phyloP scores from a whole-genome alignment of 805 yeast species.

The Debaryomyces hansenii region DNA sequence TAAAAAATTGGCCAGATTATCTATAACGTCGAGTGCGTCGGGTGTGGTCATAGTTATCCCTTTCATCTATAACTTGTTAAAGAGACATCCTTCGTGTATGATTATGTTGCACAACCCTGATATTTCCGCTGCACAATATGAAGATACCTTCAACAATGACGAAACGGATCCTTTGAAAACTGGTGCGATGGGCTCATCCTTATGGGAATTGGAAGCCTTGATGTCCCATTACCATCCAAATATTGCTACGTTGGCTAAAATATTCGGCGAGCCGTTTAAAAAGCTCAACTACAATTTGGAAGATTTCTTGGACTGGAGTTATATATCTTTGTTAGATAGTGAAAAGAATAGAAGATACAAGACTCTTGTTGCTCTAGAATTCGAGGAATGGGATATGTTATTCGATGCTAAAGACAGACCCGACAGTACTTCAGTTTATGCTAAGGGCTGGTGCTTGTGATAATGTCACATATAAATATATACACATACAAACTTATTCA shows the following conservation, averaged over 20 bases:
- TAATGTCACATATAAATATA: no score
- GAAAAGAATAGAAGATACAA: conserved; percentile 66
- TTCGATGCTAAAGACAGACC: conserved; percentile 20
- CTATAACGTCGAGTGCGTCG: conserved; percentile 79
- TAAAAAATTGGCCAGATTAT: conserved; percentile 73
- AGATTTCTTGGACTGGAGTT: conserved; percentile 92
- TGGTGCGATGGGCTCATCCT: conserved; percentile 76
- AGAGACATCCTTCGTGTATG: conserved; percentile 95
- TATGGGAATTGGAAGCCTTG: conserved; percentile 87
- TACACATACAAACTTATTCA: background rate
- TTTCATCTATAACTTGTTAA: conserved; percentile 84
- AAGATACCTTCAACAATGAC: conserved; percentile 65
- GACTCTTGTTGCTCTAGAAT: conserved; percentile 77
- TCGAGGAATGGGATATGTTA: conserved; percentile 49
- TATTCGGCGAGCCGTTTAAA: conserved; percentile 85
- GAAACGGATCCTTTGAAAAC: conserved; percentile 79
- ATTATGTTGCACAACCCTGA: conserved; percentile 66
- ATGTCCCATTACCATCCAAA: conserved; percentile 92
- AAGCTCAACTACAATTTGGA: conserved; percentile 87
- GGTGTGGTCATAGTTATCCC: conserved; percentile 88
- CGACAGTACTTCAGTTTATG: conserved; percentile 15
- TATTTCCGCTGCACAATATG: conserved; percentile 20
- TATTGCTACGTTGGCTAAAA: conserved; percentile 86
- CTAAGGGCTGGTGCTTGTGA: conserved; percentile 29
- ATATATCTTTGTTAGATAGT: conserved; percentile 60